phyloP scores from a whole-genome alignment of 257 asterid genomes.

The Solanum virginianum region DNA sequence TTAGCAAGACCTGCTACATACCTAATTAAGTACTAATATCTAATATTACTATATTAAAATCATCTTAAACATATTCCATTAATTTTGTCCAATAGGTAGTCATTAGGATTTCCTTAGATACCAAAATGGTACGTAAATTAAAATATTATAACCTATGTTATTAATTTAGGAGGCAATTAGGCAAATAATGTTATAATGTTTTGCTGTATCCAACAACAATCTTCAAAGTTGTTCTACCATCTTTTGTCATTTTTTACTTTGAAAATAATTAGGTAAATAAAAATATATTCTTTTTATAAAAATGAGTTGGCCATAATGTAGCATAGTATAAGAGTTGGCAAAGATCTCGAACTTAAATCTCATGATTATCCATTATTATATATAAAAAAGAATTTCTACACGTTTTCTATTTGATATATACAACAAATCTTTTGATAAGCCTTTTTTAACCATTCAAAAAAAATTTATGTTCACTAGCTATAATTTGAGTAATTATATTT shows the following conservation, averaged over 20 bases:
- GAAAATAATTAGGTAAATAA: neutral
- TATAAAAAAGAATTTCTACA: neutral
- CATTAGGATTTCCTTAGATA: neutral
- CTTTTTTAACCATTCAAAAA: too few relatives aligned
- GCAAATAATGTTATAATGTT: neutral
- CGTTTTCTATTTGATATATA: too few relatives aligned
- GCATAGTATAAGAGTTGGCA: neutral
- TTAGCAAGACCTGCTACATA: neutral
- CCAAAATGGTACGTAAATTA: neutral
- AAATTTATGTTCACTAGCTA: too few relatives aligned
- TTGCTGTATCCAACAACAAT: neutral
- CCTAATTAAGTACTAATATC: neutral
- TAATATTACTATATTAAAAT: neutral
- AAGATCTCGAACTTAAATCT: neutral
- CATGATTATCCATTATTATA: neutral
- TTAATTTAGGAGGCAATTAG: neutral
- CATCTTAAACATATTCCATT: neutral
- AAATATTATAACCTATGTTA: neutral
- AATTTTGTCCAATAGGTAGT: neutral
- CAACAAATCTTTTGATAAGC: neutral
- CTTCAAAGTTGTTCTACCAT: neutral
- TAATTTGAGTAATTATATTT: too few relatives aligned
- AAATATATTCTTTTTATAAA: neutral
- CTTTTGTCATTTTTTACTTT: neutral
- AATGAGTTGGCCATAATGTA: neutral